Evolutionary conservation across 192 early-diverging fungal species (phyloP), one percentile per base, ranked within the genome.

Genomic region (Spinellus fusiger): DNA sequence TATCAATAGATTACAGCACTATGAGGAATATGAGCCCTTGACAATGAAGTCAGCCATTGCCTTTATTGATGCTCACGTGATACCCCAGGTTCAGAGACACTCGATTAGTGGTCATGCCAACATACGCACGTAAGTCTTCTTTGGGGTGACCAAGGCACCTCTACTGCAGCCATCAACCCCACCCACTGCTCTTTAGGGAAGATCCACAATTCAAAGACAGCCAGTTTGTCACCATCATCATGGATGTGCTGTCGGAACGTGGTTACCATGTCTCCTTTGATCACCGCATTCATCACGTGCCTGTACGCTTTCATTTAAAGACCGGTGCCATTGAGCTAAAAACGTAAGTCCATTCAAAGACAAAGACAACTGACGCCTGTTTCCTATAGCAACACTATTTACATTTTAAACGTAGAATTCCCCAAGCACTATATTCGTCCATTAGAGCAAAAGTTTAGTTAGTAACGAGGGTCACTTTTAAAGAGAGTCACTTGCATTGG

Each of bases 371-470:
- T 5, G 9, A 40, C 1, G 9, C 32, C 12, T 46, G 38, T 54
- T 58, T 54, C 29, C 27, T 47, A 31, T 56, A 77, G 76, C 5
- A 68, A 71, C 13, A 66, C 75, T 46, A 64, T 74, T 27, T 75
- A 78, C 57, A 68, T 77, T 0, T 65, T 83, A 27, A 80, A 70
- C 48, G 70, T 83, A 13, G 78, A 77, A 3, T 83, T 80, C 54
- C 81, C 81, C 15, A 79, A 83, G 46, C 81, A 80, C 35, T 75
- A 80, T 53, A 83, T 83, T 52, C 81, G 80, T 51, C 70, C 81
- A 16, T 54, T 83, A 38, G 81, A 83, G 40, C 81, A 83, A 59
- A 83, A 83, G 47, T 83, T 83, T 44, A 69, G 77, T 27, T 74
- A 66, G 56, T 46, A 46, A 46, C 15, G 20, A 20, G 20, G 9